Base-by-base conservation (phyloP, 176 grass and related monocot species). In the Musa itinerans region DNA sequence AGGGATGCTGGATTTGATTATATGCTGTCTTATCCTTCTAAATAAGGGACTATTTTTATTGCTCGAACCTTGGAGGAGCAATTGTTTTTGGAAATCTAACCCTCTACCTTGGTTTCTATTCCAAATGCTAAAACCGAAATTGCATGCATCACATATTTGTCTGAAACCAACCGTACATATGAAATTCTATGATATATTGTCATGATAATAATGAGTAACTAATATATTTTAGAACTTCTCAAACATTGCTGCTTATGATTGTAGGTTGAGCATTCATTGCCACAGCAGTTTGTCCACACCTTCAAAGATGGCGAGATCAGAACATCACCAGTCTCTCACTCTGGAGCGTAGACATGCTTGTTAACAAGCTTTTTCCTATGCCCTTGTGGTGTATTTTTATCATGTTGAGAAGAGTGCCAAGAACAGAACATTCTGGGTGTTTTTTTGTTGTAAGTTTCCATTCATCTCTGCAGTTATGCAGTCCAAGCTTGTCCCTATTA, bases 271-370 rank as follows among this genome's bases (percentile, higher is more conserved):
- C 72, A 74, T 56, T 9, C 72, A 3, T 34, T 74, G 72, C 72
- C 72, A 16, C 53, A 74, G 72, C 72, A 74, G 24, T 74, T 25
- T 74, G 2, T 74, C 15, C 72, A 74, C 21, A 26, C 52, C 26
- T 58, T 26, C 72, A 74, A 57, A 27, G 53, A 74, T 57, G 52
- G 53, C 53, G 12, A 74, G 52, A 58, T 74, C 25, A 74, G 11
- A 17, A 74, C 72, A 9, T 16, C 72, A n/a, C 72, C 72, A 11
- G 72, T 74, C 53, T 74, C 53, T 17, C 72, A 74, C 50, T 74
- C 72, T 56, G 72, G 72, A 27, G 72, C 53, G 4, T 74, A 50
- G 27, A 74, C 13, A 16, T 50, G 26, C 19, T 50, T 58, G 55
- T 58, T 58, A 2, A 17, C 66, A 9, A 19, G 6, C 14, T 24